Evolutionary conservation across 805 yeast species (phyloP).

Genomic region (Candida caryicola): DNA sequence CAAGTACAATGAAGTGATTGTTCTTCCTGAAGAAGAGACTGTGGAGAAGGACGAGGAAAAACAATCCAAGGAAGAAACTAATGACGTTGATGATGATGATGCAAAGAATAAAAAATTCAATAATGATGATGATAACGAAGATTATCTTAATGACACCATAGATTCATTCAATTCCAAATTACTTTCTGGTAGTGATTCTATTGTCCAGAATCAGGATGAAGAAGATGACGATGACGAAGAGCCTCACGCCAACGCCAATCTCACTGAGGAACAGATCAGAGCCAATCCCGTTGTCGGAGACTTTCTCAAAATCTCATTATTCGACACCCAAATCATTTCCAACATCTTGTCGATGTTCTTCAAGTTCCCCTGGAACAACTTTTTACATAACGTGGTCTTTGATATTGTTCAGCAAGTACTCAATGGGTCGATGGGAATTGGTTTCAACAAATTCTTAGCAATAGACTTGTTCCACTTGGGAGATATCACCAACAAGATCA

Average conservation of each 20-base stretch:
- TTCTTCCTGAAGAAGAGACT: conserved; percentile 28
- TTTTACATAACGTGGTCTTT: conserved; percentile 46
- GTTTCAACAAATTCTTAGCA: conserved; percentile 45
- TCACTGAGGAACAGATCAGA: conserved; percentile 42
- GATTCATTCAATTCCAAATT: conserved; percentile 34
- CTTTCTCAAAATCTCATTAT: conserved; percentile 38
- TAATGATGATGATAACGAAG: conserved; percentile 7
- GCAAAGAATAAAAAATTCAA: conserved; percentile 9
- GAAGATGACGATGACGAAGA: conserved; percentile 36
- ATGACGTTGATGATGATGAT: conserved; percentile 2
- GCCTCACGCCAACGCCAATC: conserved; percentile 43
- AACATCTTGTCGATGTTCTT: conserved; percentile 44
- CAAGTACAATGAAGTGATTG: conserved; percentile 44
- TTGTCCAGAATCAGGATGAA: conserved; percentile 18
- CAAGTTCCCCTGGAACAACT: conserved; percentile 47
- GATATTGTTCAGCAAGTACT: conserved; percentile 47
- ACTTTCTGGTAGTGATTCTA: conserved; percentile 19
- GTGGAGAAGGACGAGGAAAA: conserved; percentile 11
- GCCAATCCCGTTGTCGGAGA: conserved; percentile 45
- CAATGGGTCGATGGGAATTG: conserved; percentile 48
- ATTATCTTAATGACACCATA: conserved; percentile 29
- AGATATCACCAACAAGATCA: conserved; percentile 40
- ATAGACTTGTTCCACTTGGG: conserved; percentile 58
- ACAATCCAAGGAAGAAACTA: conserved; percentile 10
- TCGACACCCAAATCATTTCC: conserved; percentile 42